Conservation (phyloP, 2,329 filamentous ascomycete genomes). For the Colletotrichum navitas region DNA sequence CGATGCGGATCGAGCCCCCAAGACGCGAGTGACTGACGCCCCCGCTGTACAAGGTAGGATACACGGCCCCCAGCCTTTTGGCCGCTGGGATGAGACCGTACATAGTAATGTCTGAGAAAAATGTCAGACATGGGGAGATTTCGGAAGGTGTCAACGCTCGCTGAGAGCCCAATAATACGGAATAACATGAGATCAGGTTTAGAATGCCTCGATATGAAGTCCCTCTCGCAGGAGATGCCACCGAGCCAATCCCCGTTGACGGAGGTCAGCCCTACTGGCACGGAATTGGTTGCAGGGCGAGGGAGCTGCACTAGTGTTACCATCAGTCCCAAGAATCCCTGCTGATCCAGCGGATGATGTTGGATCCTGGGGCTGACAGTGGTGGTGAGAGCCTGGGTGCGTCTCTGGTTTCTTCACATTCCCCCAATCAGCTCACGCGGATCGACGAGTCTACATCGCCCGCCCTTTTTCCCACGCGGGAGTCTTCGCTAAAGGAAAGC, state of each 20-base stretch:
- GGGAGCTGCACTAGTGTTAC: neutral
- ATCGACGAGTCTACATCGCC: neutral
- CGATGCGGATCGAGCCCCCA: neutral
- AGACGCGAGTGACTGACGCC: slow-evolving; percentile 19
- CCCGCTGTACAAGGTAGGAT: slow-evolving; percentile 5
- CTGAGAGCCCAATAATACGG: neutral
- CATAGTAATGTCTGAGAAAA: neutral
- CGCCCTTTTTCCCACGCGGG: neutral
- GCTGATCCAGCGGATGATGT: slow-evolving; percentile 1
- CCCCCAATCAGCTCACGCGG: neutral
- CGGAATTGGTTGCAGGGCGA: neutral
- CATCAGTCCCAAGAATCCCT: neutral
- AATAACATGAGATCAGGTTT: neutral
- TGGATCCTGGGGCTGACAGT: neutral
- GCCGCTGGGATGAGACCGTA: neutral
- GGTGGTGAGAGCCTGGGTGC: neutral
- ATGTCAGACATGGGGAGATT: neutral
- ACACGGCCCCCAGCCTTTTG: slow-evolving; percentile 15
- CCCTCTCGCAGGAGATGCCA: neutral
- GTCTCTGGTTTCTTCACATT: neutral
- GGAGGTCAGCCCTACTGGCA: slow-evolving; percentile 31
- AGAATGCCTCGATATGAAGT: slow-evolving; percentile 10
- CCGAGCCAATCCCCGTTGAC: neutral
- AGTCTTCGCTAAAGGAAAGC: neutral
- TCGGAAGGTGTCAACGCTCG: slow-evolving; percentile 1